Evolutionary conservation across 2,329 filamentous ascomycete genomes (phyloP), one percentile per base, ranked within the genome.

Genomic region (Epichloe hybrida): DNA sequence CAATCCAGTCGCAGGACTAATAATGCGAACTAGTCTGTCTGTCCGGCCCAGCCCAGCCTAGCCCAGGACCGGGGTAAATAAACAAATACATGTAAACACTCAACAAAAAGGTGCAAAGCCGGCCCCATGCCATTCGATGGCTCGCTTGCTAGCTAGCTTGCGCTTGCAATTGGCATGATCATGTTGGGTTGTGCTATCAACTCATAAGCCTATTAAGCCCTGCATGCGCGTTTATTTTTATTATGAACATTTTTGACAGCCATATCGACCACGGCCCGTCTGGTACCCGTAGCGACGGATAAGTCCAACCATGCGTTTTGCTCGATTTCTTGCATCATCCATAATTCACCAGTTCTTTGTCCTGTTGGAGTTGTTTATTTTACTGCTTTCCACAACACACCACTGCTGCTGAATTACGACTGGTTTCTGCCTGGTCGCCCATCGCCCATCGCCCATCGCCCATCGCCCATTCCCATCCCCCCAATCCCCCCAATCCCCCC

Each of bases 21-120:
- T 31, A 8, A 31, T 31, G 27, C 8, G 27, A 31, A 31, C 27
- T 11, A 31, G 27, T 31, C 27, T 9, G 27, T 31, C 27, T 31
- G 27, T 31, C 27, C 27, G 27, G 27, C 1, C 27, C 4, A 38
- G 7, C 36, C 15, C 15, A 17, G 17, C 36, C 15, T 7, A 17
- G 17, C 36, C 15, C 36, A n/a, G 12, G 36, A n/a, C 23, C 21
- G 38, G 17, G 46, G 48, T 50, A 45, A 46, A 50, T 15, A 52
- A 49, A 49, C 37, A 52, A 49, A 52, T 17, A n/a, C n/a, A n/a
- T n/a, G n/a, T 17, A 52, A 48, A 44, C 43, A 51, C 39, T n/a
- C 35, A 45, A n/a, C 7, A 7, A 31, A 31, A 17, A 9, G 7
- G 12, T 13, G 36, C 13, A 38, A n/a, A 38, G 36, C 12, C 12